phyloP scores from a whole-genome alignment of 2,329 filamentous ascomycete species.

The Trichoderma pleuroti region DNA sequence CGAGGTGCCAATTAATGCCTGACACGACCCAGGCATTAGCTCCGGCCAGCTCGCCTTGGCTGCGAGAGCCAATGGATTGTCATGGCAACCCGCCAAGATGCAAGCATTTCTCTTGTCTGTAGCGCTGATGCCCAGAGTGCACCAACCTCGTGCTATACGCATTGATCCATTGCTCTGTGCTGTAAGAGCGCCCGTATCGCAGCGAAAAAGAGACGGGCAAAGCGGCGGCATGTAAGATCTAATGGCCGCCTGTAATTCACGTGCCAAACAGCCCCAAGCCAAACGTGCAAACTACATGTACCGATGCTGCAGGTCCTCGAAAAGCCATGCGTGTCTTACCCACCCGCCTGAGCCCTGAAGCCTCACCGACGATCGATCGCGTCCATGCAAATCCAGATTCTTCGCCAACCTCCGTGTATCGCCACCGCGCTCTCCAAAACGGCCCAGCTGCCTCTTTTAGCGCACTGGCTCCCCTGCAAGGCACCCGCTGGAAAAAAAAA shows the following conservation, averaged over 20 bases:
- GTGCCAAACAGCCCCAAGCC: not conserved
- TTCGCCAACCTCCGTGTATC: not conserved
- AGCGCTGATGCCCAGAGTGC: not conserved
- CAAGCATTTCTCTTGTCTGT: not conserved
- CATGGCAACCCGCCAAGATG: constrained; percentile 18
- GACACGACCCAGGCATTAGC: constrained; percentile 18
- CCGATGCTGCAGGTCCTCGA: constrained; percentile 3
- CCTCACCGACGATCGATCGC: constrained; percentile 5
- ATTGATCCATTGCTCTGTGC: not conserved
- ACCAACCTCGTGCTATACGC: not conserved
- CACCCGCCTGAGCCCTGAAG: not conserved
- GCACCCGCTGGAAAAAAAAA: constrained; percentile 3
- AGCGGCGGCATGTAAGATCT: not conserved
- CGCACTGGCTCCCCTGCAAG: constrained; percentile 13
- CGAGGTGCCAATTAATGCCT: constrained; percentile 17
- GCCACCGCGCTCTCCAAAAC: not conserved
- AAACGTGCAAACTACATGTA: not conserved
- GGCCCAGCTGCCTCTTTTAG: not conserved
- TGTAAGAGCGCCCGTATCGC: not conserved
- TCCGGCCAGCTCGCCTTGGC: constrained; percentile 3
- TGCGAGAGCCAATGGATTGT: constrained; percentile 7
- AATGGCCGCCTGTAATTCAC: not conserved
- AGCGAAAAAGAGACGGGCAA: not conserved
- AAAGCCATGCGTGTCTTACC: constrained; percentile 9
- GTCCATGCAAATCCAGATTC: not conserved